Evolutionary conservation across 768 basidiomycete species (phyloP), one percentile per base, ranked within the genome.

Genomic region (Boletus subparvulus): DNA sequence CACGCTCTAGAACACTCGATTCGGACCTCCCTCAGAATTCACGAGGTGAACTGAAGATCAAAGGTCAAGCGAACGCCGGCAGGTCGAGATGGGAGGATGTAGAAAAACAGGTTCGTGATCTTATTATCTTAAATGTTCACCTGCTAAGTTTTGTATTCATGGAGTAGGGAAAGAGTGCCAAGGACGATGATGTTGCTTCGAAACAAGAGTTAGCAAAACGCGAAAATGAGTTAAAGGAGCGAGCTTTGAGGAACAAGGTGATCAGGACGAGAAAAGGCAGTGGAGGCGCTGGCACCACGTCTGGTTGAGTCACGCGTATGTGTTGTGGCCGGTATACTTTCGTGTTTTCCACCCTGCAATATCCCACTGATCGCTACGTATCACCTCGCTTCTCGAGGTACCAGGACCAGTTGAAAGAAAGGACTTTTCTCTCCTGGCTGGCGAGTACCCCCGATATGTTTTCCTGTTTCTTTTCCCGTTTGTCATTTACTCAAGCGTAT

Each of bases 191-290:
- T 14, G 35, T 43, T 48, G 12, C 54, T 54, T 26, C 56, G 13
- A 75, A 65, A 51, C 65, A 66, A 24, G 89, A 89, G 36, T 74
- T 93, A 44, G 83, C 84, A 63, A 82, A 76, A 61, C 73, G 87
- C 55, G 91, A 93, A 66, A 91, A 81, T 60, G 91, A 93, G 65
- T 67, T 92, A 57, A 92, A 91, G 68, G 91, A 93, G 63, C 83
- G 76, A 67, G 89, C 90, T 14, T 70, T 93, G 67, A 81, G 91
- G 65, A 92, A 92, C 66, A 93, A 93, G 68, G 91, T 93, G 45
- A 78, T 85, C 51, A 78, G 86, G 66, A 88, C 86, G 32, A 77
- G 89, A 61, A 90, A 87, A 68, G 74, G 67, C 17, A 76, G 73
- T 58, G 62, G 61, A 44, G 67, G 66, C n/a, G 43, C n/a, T 2